Evolutionary conservation across 2,329 filamentous ascomycete species (phyloP), one percentile per base, ranked within the genome.

Genomic region (Pseudogymnoascus sp.): DNA sequence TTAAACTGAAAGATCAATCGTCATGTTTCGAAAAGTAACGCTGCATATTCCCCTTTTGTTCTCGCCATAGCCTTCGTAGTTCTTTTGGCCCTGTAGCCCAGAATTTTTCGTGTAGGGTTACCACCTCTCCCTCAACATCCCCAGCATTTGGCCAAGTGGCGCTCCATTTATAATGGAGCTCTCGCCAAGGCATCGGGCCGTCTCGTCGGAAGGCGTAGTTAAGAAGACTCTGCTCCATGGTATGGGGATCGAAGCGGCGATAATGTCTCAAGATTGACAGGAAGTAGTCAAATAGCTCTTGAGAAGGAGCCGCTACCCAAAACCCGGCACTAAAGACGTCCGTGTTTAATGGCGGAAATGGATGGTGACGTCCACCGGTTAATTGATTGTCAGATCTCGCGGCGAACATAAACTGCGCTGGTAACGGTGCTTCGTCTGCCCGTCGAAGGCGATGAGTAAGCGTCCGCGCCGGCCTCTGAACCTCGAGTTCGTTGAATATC

Each of bases 101-200:
- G 41, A 72, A 67, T 65, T 75, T 75, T 57, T 72, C 72, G 65
- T 76, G 73, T 61, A 75, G 61, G 34, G 67, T 72, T 37, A 63
- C 66, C 5, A 75, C 71, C 0, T 71, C 71, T 3, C 63, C 66
- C 26, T 70, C 64, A 0, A 71, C 58, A 64, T 75, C 73, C n/a
- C 61, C 63, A 60, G 67, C 59, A 41, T 65, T 73, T 13, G 72
- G 72, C 65, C 71, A 71, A n/a, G 71, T 73, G 4, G 72, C 70
- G 60, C 70, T 75, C 75, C 75, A 77, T 13, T 65, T 67, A 59
- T 68, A 69, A 58, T 72, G 64, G 55, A 76, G 59, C 59, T 72
- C 69, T 15, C 67, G 64, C 75, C 75, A 77, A 0, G 74, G 74
- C 74, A 76, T 77, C 9, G 71, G 66, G 0, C 74, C 74, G 8